A percentile compares a stretch with the other conserved stretches of the same genome.
Evolutionary conservation across 257 asterid species (phyloP).

Genomic region (Solanum sejunctum): DNA sequence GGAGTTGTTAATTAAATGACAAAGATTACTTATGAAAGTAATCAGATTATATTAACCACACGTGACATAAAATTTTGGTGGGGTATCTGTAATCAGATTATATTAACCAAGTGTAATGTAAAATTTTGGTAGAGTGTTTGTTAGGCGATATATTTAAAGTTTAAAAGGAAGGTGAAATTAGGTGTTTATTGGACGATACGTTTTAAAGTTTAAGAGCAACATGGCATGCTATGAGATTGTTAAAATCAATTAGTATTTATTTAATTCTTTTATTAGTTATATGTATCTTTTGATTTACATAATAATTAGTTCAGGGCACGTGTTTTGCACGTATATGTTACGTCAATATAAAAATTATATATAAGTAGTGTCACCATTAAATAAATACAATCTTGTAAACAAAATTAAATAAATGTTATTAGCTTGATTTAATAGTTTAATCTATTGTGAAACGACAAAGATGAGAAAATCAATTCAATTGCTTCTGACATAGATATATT

Average conservation of each 20-base stretch:
- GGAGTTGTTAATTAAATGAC: not conserved
- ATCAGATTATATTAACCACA: too few relatives aligned
- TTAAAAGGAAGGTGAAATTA: not conserved
- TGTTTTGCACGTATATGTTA: too few relatives aligned
- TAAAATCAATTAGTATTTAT: not conserved
- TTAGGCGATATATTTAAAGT: not conserved
- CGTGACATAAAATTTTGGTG: too few relatives aligned
- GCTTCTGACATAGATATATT: too few relatives aligned
- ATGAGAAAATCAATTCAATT: too few relatives aligned
- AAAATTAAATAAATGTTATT: too few relatives aligned
- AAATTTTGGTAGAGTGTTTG: not conserved
- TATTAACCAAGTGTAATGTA: not conserved
- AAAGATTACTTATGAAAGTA: not conserved
- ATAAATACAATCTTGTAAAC: too few relatives aligned
- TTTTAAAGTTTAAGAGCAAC: not conserved
- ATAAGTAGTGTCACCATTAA: too few relatives aligned
- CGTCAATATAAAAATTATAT: too few relatives aligned
- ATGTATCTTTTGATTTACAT: not conserved
- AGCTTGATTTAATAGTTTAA: too few relatives aligned
- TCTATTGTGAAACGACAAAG: too few relatives aligned
- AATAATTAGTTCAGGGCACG: not conserved
- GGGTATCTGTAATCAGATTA: not conserved
- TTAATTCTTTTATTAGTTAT: not conserved
- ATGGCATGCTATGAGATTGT: not conserved
- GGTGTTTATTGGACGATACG: not conserved